Evolutionary conservation across 1,139 yeast genomes (phyloP).

Genomic region (Arxiozyma slooffiae): DNA sequence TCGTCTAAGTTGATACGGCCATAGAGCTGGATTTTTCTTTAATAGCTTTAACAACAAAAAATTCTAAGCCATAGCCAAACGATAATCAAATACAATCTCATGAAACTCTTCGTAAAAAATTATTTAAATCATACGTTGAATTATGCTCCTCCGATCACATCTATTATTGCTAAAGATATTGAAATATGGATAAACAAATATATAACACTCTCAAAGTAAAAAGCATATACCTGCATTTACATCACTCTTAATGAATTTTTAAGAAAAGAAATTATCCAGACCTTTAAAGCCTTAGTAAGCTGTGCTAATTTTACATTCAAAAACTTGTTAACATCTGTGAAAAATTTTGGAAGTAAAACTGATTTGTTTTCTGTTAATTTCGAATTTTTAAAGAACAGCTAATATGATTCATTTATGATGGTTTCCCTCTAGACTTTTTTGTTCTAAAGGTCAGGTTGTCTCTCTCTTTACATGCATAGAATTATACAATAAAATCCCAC

Average conservation of each 20-base stretch:
- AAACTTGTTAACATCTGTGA: neutral
- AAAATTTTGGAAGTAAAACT: neutral
- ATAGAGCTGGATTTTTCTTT: neutral
- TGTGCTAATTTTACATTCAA: neutral
- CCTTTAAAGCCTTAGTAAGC: neutral
- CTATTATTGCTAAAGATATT: neutral
- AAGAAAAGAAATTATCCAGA: neutral
- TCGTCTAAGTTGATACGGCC: neutral
- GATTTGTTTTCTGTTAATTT: neutral
- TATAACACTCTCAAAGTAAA: neutral
- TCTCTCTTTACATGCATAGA: neutral
- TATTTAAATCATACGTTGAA: no score
- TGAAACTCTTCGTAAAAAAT: neutral
- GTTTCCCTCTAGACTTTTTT: neutral
- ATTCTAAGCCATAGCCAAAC: neutral
- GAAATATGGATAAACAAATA: no score
- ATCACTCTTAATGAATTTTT: neutral
- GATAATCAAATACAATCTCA: neutral
- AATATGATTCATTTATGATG: neutral
- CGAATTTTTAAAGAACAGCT: neutral
- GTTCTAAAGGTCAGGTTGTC: neutral
- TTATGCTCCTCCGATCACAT: neutral
- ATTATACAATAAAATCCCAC: neutral
- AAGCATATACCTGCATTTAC: neutral
- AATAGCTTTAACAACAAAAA: neutral